Conservation (phyloP, 1,284 basidiomycete species). For the Afroboletus lepidellus region DNA sequence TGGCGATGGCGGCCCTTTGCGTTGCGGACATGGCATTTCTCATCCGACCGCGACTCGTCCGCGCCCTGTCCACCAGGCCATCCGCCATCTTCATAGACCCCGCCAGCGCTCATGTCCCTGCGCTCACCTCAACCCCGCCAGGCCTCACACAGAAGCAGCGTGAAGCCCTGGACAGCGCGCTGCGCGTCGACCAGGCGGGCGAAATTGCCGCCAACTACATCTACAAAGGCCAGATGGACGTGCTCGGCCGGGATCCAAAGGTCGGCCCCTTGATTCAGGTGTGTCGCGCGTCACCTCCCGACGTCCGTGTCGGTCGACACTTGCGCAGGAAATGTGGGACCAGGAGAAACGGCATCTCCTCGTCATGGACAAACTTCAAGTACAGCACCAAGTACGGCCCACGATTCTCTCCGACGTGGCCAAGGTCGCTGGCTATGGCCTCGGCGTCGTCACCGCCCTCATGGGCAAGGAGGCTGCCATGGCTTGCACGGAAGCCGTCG, state of each 20-base stretch:
- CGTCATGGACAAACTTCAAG: slow-evolving; percentile 82
- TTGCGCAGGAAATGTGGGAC: slow-evolving; percentile 87
- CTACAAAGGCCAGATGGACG: slow-evolving; percentile 79
- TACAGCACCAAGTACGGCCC: slow-evolving; percentile 83
- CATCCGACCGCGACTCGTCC: slow-evolving; percentile 22
- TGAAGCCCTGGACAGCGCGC: slow-evolving; percentile 54
- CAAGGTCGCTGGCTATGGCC: slow-evolving; percentile 79
- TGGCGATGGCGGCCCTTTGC: slow-evolving; percentile 25
- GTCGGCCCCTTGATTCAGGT: slow-evolving; percentile 79
- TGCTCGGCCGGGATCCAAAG: slow-evolving; percentile 61
- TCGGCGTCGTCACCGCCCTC: slow-evolving; percentile 84
- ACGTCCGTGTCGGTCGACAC: slow-evolving; percentile 4
- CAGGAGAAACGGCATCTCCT: slow-evolving; percentile 91
- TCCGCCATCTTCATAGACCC: slow-evolving; percentile 40
- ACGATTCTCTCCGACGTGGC: slow-evolving; percentile 84
- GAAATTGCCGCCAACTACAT: slow-evolving; percentile 94
- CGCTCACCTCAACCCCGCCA: slow-evolving; percentile 47
- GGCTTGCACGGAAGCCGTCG: slow-evolving; percentile 98
- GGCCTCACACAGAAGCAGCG: slow-evolving; percentile 49
- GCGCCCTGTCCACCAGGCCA: slow-evolving; percentile 26
- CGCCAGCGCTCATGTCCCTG: slow-evolving; percentile 33
- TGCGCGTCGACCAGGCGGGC: slow-evolving; percentile 90
- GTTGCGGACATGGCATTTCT: slow-evolving; percentile 14
- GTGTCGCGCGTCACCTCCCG: slow-evolving; percentile 19
- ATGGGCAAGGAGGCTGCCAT: slow-evolving; percentile 94